Conservation (phyloP, 2,329 filamentous ascomycete species). For the Chrysoporthe austroafricana region DNA sequence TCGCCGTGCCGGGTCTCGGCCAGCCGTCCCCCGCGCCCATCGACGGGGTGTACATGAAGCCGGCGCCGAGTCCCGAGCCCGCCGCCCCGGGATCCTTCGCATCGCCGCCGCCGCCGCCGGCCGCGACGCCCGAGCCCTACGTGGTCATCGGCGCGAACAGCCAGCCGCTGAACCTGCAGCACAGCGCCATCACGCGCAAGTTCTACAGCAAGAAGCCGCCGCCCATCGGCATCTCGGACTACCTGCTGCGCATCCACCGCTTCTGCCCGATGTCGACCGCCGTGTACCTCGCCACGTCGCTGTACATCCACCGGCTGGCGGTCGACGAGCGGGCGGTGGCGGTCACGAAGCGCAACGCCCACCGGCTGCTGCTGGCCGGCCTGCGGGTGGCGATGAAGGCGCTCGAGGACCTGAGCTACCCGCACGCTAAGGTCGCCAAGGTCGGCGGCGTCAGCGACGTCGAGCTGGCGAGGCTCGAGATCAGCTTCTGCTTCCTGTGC, state of each 20-base stretch:
- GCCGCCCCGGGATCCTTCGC: constrained; percentile 12
- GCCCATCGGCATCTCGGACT: constrained; percentile 80
- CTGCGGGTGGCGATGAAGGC: constrained; percentile 91
- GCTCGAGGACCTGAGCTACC: constrained; percentile 88
- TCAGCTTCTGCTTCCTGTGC: constrained; percentile 86
- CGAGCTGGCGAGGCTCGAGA: constrained; percentile 83
- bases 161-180: constrained; percentile 75
- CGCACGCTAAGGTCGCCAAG: constrained; percentile 79
- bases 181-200: constrained; percentile 83
- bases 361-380: constrained; percentile 82
- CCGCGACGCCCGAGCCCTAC: constrained; percentile 51
- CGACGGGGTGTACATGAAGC: constrained; percentile 58
- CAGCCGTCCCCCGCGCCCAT: constrained; percentile 39
- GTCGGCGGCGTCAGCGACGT: constrained; percentile 85
- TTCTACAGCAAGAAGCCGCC: constrained; percentile 92
- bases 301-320: constrained; percentile 84
- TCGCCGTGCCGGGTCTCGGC: constrained; percentile 29
- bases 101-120: constrained; percentile 33
- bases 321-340: constrained; percentile 77
- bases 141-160: constrained; percentile 70
- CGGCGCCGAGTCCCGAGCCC: constrained; percentile 35
- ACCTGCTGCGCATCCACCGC: constrained; percentile 82
- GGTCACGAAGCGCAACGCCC: constrained; percentile 82
- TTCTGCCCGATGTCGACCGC: constrained; percentile 94
- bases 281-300: constrained; percentile 86